These are phyloP conservation scores for Ustilago vetiveriae DNA, from an alignment of 1,284 basidiomycete species.

Conservation along the genomic window DNA sequence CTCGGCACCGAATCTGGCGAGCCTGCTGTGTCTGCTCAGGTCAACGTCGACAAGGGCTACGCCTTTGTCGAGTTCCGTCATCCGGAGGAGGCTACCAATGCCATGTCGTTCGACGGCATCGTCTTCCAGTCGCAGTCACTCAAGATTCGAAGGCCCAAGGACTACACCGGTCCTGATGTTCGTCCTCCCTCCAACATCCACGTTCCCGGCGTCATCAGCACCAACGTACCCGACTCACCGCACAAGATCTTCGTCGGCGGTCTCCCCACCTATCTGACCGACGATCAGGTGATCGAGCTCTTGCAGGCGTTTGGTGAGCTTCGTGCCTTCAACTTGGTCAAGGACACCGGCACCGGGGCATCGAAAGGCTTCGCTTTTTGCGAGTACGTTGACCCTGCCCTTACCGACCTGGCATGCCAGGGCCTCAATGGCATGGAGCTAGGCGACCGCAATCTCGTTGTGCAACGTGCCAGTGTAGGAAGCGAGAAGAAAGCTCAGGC, in stretches of 20 bases:
- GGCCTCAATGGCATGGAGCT: slow-evolving; percentile 97
- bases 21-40: slow-evolving; percentile 88
- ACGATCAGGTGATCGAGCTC: slow-evolving; percentile 97
- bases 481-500: slow-evolving; percentile 55
- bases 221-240: slow-evolving; percentile 93
- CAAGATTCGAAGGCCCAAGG: slow-evolving; percentile 95
- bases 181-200: slow-evolving; percentile 76
- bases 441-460: slow-evolving; percentile 93
- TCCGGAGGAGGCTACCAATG: slow-evolving; percentile 92
- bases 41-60: slow-evolving; percentile 97
- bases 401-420: slow-evolving; percentile 95
- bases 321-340: slow-evolving; percentile 95
- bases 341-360: slow-evolving; percentile 76
- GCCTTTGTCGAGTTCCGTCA: slow-evolving; percentile 93
- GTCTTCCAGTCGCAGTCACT: slow-evolving; percentile 90
- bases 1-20: slow-evolving; percentile 74
- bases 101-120: slow-evolving; percentile 95
- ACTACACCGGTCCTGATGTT: slow-evolving; percentile 79
- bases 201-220: slow-evolving; percentile 90
- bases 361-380: slow-evolving; percentile 95
- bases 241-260: slow-evolving; percentile 99
- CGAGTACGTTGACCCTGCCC: slow-evolving; percentile 88
- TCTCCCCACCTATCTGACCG: slow-evolving; percentile 90
- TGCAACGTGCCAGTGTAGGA: slow-evolving; percentile 93
- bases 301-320: slow-evolving; percentile 97